These are phyloP conservation scores for Sugiyamaella pinicola DNA, from an alignment of 1,139 yeast genomes.

Conservation along the genomic window DNA sequence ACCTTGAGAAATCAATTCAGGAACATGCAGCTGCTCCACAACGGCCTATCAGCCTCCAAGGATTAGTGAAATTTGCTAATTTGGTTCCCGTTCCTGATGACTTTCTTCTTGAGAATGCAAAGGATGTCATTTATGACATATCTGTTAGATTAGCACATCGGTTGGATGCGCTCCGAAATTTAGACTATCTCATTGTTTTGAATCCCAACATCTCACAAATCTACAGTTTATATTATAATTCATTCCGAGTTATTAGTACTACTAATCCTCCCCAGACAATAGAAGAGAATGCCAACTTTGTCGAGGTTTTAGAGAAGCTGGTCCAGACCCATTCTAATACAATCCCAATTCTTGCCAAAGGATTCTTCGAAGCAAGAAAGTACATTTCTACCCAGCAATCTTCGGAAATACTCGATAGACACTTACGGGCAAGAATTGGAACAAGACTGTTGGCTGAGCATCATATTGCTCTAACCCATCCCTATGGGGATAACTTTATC, in stretches of 20 bases:
- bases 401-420: conserved; percentile 69
- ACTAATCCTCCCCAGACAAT: conserved; percentile 48
- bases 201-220: conserved; percentile 90
- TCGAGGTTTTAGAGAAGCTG: conserved; percentile 56
- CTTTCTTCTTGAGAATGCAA: conserved; percentile 44
- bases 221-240: conserved; percentile 69
- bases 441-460: conserved; percentile 86
- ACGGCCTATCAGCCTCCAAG: conserved; percentile 30
- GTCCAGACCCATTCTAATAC: conserved; percentile 82
- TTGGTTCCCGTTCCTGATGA: conserved; percentile 35
- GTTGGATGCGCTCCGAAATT: conserved; percentile 63
- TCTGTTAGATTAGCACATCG: conserved; percentile 57
- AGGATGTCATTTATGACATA: conserved; percentile 48
- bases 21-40: conserved; percentile 17
- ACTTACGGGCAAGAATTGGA: conserved; percentile 78
- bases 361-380: conserved; percentile 72
- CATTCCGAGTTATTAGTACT: conserved; percentile 64
- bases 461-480: conserved; percentile 61
- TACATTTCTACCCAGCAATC: conserved; percentile 55
- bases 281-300: conserved; percentile 57
- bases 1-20: conserved; percentile 24
- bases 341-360: conserved; percentile 75
- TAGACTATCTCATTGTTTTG: conserved; percentile 81
- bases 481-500: conserved; percentile 52
- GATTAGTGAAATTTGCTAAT: conserved; percentile 33